Percentiles rank a stretch among this genome's conserved stretches.
These are phyloP conservation scores for Laburnicola sp. DNA, from an alignment of 2,329 filamentous ascomycete species.

Conservation along the genomic window DNA sequence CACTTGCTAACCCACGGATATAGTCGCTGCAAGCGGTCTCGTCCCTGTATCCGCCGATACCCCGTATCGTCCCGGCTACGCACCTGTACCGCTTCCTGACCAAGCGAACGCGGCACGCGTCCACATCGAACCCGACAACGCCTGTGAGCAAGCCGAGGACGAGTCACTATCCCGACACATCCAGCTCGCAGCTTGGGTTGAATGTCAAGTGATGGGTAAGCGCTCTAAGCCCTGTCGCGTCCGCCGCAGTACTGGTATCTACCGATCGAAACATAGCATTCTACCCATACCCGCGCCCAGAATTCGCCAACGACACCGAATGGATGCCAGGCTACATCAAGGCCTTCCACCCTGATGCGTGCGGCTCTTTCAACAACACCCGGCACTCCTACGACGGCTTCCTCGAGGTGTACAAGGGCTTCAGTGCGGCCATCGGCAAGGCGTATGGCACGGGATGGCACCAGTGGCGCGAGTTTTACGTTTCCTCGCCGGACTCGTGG, in stretches of 20 bases:
- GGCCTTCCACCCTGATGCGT: slow-evolving; percentile 1
- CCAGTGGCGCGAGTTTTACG: slow-evolving; percentile 12
- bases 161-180: not conserved
- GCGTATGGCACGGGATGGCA: slow-evolving; percentile 7
- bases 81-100: slow-evolving; percentile 5
- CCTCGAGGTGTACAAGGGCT: not conserved
- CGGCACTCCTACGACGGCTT: slow-evolving; percentile 7
- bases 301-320: slow-evolving; percentile 5
- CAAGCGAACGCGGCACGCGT: slow-evolving; percentile 5
- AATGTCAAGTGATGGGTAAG: slow-evolving; percentile 4
- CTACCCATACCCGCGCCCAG: slow-evolving; percentile 8
- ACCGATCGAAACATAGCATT: slow-evolving; percentile 1
- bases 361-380: slow-evolving; percentile 10
- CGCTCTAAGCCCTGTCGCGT: not conserved
- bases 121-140: slow-evolving; percentile 4
- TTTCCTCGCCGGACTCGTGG: slow-evolving; percentile 12
- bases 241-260: not conserved
- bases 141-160: slow-evolving; percentile 2
- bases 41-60: not conserved
- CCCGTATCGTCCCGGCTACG: slow-evolving; percentile 2
- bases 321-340: slow-evolving; percentile 1
- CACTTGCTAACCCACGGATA: not conserved
- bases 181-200: slow-evolving; percentile 10
- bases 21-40: slow-evolving; percentile 3
- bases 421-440: slow-evolving; percentile 5